These are phyloP conservation scores for Brachypodium distachyon DNA, from an alignment of 202 grass and related monocot genomes.

Conservation along the genomic window DNA sequence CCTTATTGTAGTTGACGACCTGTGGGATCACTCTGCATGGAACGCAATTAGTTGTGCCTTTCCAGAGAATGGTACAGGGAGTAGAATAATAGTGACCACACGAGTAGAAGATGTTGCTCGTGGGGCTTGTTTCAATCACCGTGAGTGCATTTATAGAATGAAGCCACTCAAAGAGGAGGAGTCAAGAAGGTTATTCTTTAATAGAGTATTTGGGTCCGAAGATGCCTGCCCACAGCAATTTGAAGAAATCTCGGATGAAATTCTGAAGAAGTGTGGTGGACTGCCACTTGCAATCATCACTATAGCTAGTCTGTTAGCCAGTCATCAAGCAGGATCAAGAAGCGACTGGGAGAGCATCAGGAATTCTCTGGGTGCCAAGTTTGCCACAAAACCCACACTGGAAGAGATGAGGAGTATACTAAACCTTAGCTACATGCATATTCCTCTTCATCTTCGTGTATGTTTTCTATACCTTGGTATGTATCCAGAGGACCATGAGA, in stretches of 20 bases:
- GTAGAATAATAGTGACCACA: slow-evolving; percentile 15
- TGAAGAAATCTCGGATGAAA: background rate
- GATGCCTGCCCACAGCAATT: background rate
- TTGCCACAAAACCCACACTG: background rate
- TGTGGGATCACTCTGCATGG: background rate
- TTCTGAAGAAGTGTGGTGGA: slow-evolving; percentile 25
- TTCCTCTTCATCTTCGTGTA: slow-evolving; percentile 16
- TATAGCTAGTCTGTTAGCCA: background rate
- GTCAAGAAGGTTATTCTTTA: slow-evolving; percentile 19
- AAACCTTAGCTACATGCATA: slow-evolving; percentile 24
- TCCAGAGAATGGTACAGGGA: background rate
- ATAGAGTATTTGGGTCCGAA: slow-evolving; percentile 7
- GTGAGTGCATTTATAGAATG: slow-evolving; percentile 16
- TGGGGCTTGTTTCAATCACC: background rate
- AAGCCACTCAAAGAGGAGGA: slow-evolving; percentile 4
- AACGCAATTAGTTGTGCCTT: background rate
- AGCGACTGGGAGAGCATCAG: slow-evolving; percentile 10
- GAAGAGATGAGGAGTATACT: slow-evolving; percentile 15
- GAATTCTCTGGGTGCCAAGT: background rate
- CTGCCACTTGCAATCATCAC: slow-evolving; percentile 20
- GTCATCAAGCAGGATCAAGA: background rate
- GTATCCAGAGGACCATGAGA: slow-evolving; percentile 15
- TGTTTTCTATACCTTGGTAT: slow-evolving; percentile 27
- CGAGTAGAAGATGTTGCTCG: background rate
- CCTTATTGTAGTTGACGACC: slow-evolving; percentile 7